Base-by-base conservation (phyloP, 1,284 basidiomycete species). In the Malassezia psittaci region DNA sequence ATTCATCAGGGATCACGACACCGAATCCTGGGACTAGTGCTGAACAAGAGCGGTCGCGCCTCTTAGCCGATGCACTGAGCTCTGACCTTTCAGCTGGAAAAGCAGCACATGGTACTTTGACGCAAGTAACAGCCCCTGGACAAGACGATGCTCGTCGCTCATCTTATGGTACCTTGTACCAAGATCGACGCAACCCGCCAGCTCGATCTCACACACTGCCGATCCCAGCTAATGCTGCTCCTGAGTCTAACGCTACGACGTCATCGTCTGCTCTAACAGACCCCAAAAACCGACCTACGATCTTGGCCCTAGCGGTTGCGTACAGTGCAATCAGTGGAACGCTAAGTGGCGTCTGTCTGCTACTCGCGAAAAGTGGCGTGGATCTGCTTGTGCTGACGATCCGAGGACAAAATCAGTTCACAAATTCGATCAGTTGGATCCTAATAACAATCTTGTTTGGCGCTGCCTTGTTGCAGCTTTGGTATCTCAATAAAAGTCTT, bases 281-380 rank as follows among this genome's bases (percentile, higher is more conserved):
- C 6, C 53, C 57, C 15, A n/a, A 19, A 11, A 39, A 45, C 12
- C 54, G 49, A 5, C 46, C 58, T 38, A 85, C 82, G 1, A 81
- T 83, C 8, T 77, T 88, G 1, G 77, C 85, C 43, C 78, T 91
- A 19, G 86, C 89, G 2, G 81, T 93, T 39, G 87, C 88, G 0
- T 96, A 90, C 74, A 87, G 89, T 9, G 88, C 88, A 1, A 83
- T 85, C 41, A 89, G 87, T 1, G 91, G 90, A 0, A 90, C 89
- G n/a, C 79, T 96, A 15, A 89, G 87, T 0, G 91, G 90, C 29
- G 86, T 94, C 81, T 94, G 90, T 69, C 79, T 96, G 38, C 79
- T 96, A 6, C 87, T 96, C 59, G 90, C 91, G 34, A 96, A 96
- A 78, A 88, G 87, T 50, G 90, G 88, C 2, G 87, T 94, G 10